A percentile compares a stretch with the other conserved stretches of the same genome.
Conservation (phyloP, 306 rosid genomes). For the Quercus robur region DNA sequence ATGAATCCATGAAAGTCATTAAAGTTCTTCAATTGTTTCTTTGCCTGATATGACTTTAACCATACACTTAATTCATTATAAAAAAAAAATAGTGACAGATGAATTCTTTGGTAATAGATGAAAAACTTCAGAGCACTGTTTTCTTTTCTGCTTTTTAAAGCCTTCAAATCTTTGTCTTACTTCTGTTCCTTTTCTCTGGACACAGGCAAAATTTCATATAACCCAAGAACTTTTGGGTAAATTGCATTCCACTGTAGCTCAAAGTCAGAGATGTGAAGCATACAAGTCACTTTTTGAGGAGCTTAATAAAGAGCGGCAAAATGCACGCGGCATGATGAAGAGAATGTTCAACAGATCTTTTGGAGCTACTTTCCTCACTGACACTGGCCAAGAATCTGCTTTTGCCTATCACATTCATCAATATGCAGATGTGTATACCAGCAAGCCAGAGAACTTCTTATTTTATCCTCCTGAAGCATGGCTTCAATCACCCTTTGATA, state of each 20-base stretch:
- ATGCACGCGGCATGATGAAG: constrained; percentile 69
- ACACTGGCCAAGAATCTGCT: constrained; percentile 95
- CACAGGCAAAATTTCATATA: constrained; percentile 89
- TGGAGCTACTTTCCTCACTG: constrained; percentile 89
- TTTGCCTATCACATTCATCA: constrained; percentile 93
- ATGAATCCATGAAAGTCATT: background rate
- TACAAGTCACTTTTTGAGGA: constrained; percentile 61
- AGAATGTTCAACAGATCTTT: constrained; percentile 74
- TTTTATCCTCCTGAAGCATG: constrained; percentile 84
- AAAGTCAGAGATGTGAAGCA: constrained; percentile 41
- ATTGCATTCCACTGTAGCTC: constrained; percentile 68
- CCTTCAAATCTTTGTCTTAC: constrained; percentile 8
- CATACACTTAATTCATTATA: background rate
- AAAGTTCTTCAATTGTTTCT: background rate
- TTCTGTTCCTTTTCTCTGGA: constrained; percentile 21
- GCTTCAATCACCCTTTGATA: constrained; percentile 88
- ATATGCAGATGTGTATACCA: constrained; percentile 97
- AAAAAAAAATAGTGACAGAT: constrained; percentile 1
- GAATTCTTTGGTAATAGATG: constrained; percentile 12
- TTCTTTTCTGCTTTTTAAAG: constrained; percentile 12
- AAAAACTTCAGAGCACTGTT: constrained; percentile 5
- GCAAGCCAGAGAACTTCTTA: constrained; percentile 93
- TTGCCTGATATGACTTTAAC: constrained; percentile 9
- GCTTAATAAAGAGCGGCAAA: constrained; percentile 63
- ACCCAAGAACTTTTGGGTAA: constrained; percentile 82